These are phyloP conservation scores for Boletus reticuloceps DNA, from an alignment of 768 basidiomycete genomes.

Conservation along the genomic window DNA sequence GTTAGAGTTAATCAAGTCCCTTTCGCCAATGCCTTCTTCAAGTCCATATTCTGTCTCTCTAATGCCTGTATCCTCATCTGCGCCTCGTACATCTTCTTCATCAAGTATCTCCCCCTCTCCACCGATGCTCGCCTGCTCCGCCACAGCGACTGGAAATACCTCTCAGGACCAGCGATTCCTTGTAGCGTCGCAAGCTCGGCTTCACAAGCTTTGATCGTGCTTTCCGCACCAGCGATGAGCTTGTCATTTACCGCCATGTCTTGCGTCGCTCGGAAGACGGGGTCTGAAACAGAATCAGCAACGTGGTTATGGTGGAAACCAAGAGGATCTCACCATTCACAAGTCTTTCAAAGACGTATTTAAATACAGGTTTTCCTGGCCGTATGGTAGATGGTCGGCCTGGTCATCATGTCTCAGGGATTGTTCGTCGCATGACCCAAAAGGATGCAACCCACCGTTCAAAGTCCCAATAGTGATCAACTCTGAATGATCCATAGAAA, in stretches of 20 bases:
- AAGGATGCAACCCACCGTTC: conserved; percentile 49
- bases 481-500: conserved; percentile 87
- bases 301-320: not conserved
- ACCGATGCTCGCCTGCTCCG: conserved; percentile 48
- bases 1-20: conserved; percentile 22
- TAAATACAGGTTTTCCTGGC: conserved; percentile 89
- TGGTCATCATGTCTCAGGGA: conserved; percentile 21
- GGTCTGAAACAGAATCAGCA: conserved; percentile 44
- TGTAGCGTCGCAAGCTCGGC: conserved; percentile 68
- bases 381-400: conserved; percentile 82
- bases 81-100: conserved; percentile 71
- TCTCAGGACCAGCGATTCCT: conserved; percentile 54
- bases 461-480: conserved; percentile 76
- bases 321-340: conserved; percentile 55
- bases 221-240: conserved; percentile 55
- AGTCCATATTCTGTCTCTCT: conserved; percentile 66
- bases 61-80: conserved; percentile 65
- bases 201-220: conserved; percentile 68
- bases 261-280: conserved; percentile 75
- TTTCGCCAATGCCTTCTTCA: conserved; percentile 58
- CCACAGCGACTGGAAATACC: conserved; percentile 41
- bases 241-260: conserved; percentile 80
- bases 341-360: conserved; percentile 79
- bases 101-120: conserved; percentile 62
- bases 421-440: not conserved